These are phyloP conservation scores for Aspergillus terreus DNA, from an alignment of 2,329 filamentous ascomycete genomes.

Conservation along the genomic window DNA sequence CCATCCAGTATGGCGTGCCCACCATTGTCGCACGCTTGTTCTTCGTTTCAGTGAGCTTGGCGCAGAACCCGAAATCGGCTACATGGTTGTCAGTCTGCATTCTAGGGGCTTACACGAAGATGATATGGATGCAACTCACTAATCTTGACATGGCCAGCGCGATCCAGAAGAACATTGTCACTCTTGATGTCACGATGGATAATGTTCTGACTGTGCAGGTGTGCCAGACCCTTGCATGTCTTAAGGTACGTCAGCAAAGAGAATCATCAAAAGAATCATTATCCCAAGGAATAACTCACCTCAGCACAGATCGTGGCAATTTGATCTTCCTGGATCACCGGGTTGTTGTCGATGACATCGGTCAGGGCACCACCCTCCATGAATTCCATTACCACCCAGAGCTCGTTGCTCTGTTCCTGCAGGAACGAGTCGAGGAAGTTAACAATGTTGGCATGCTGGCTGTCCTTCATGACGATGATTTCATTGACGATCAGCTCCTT, in stretches of 20 bases:
- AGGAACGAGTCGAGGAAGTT: conserved; percentile 98
- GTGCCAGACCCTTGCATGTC: conserved; percentile 93
- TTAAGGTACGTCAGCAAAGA: conserved; percentile 37
- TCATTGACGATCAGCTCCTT: conserved; percentile 99
- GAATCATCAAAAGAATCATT: not conserved
- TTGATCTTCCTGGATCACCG: conserved; percentile 89
- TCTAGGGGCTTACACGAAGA: too few relatives aligned
- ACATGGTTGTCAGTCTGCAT: conserved; percentile 20
- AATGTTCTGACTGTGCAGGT: conserved; percentile 92
- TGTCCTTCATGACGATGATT: conserved; percentile 99
- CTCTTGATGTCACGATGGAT: conserved; percentile 99
- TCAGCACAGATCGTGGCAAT: conserved; percentile 96
- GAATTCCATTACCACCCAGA: conserved; percentile 99
- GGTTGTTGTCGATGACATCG: conserved; percentile 98
- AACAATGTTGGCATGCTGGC: conserved; percentile 96
- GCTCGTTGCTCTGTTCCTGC: conserved; percentile 86
- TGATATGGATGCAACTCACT: conserved; percentile 57
- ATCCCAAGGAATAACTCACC: conserved; percentile 52
- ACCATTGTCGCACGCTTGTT: conserved; percentile 99
- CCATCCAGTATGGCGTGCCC: conserved; percentile 99
- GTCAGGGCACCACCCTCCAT: conserved; percentile 98
- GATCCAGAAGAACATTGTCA: conserved; percentile 94
- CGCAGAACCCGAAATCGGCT: conserved; percentile 99
- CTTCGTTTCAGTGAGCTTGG: conserved; percentile 94
- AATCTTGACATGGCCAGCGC: conserved; percentile 94